phyloP scores from a whole-genome alignment of 1,284 basidiomycete species.

The Ganoderma lucidum region DNA sequence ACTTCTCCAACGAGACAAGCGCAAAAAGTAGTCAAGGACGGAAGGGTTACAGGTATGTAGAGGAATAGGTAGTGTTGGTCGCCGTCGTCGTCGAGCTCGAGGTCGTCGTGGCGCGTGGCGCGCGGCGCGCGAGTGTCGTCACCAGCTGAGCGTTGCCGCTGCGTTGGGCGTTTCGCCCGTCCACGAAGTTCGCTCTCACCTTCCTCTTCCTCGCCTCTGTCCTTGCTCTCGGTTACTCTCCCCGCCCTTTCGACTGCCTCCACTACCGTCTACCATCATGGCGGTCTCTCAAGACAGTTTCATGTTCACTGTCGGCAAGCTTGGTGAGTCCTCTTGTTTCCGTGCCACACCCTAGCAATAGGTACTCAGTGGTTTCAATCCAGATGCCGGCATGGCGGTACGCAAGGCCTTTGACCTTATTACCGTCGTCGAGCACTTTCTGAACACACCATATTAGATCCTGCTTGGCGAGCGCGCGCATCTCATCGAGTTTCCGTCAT shows the following conservation, averaged over 20 bases:
- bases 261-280: constrained; percentile 19
- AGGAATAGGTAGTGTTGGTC: neutral
- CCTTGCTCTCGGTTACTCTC: neutral
- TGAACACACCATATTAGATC: constrained; percentile 60
- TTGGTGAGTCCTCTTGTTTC: constrained; percentile 52
- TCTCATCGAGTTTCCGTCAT: constrained; percentile 94
- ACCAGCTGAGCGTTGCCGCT: neutral
- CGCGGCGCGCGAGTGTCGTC: neutral
- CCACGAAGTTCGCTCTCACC: neutral
- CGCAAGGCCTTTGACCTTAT: constrained; percentile 33
- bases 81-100: no score
- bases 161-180: neutral
- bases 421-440: neutral
- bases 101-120: neutral
- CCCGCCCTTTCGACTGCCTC: neutral
- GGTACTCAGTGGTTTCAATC: constrained; percentile 17
- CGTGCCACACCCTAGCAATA: neutral
- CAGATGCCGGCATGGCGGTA: constrained; percentile 88
- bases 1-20: neutral
- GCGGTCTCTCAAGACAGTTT: constrained; percentile 57
- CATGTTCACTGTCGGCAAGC: constrained; percentile 78
- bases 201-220: neutral
- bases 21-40: no score
- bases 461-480: constrained; percentile 92
- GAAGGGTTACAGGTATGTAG: neutral